These are phyloP conservation scores for Coemansia sp. DNA, from an alignment of 192 early-diverging fungal genomes.

Conservation along the genomic window DNA sequence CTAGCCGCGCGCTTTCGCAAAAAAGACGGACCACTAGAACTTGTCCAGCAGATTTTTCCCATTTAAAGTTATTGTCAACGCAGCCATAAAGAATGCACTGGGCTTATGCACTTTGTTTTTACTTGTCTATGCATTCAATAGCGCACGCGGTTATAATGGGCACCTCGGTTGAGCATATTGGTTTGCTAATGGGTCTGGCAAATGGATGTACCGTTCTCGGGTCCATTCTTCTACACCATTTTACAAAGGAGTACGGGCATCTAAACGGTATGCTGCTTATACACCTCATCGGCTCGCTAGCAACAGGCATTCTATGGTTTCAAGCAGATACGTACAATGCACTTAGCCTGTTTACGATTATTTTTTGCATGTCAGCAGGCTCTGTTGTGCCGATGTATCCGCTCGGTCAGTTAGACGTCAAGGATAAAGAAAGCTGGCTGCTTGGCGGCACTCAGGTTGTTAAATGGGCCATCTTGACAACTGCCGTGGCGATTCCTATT, in stretches of 20 bases:
- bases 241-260: constrained; percentile 42
- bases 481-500: constrained; percentile 46
- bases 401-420: constrained; percentile 38
- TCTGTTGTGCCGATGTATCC: constrained; percentile 54
- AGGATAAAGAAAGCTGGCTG: constrained; percentile 48
- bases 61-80: neutral
- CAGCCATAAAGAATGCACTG: neutral
- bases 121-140: constrained; percentile 3
- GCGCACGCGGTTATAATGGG: constrained; percentile 46
- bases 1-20: neutral
- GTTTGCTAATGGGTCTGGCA: constrained; percentile 39
- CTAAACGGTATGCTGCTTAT: constrained; percentile 52
- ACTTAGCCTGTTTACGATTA: constrained; percentile 29
- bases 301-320: constrained; percentile 32
- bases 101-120: neutral
- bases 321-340: constrained; percentile 33
- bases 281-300: constrained; percentile 24
- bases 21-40: neutral
- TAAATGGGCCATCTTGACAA: constrained; percentile 47
- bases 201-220: constrained; percentile 48
- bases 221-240: constrained; percentile 48
- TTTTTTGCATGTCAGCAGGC: constrained; percentile 47
- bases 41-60: neutral
- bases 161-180: constrained; percentile 48
- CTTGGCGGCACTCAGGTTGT: constrained; percentile 44